phyloP scores from a whole-genome alignment of 2,329 filamentous ascomycete genomes.

The Aspergillus hortae region DNA sequence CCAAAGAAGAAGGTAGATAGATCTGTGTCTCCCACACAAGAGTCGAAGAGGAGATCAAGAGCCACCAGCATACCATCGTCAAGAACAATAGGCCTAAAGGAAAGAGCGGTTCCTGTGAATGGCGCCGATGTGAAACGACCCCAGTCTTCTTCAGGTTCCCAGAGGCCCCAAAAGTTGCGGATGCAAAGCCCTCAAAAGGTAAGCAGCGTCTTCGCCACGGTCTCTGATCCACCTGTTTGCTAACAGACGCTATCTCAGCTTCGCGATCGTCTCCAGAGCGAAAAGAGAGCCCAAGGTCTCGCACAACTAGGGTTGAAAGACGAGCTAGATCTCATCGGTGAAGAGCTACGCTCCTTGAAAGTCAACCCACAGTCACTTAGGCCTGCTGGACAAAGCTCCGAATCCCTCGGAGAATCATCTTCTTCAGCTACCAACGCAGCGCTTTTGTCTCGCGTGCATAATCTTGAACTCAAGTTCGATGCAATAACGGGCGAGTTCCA shows the following conservation, averaged over 20 bases:
- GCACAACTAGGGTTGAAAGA: conserved; percentile 67
- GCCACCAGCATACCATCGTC: conserved; percentile 51
- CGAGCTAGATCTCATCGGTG: conserved; percentile 75
- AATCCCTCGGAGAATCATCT: conserved; percentile 13
- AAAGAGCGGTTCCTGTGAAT: conserved; percentile 30
- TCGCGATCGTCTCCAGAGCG: conserved; percentile 78
- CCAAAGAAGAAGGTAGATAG: conserved; percentile 30
- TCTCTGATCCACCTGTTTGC: not conserved
- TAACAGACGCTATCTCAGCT: conserved; percentile 31
- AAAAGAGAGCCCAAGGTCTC: conserved; percentile 70
- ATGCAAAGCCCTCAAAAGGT: conserved; percentile 62
- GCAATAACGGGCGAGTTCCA: conserved; percentile 57
- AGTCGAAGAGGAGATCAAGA: conserved; percentile 43
- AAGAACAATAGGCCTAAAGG: conserved; percentile 30
- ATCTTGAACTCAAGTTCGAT: conserved; percentile 66
- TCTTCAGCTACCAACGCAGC: conserved; percentile 18
- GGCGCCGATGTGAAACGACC: conserved; percentile 29
- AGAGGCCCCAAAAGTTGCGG: conserved; percentile 67
- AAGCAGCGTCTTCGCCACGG: not conserved
- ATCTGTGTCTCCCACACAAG: conserved; percentile 34
- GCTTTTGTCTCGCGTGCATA: conserved; percentile 53
- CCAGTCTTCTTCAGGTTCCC: conserved; percentile 60
- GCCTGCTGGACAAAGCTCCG: conserved; percentile 30
- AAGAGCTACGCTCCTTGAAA: conserved; percentile 63
- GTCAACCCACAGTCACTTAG: conserved; percentile 33